Conservation (phyloP, 169 alveolate species). For the Besnoitia besnoiti region DNA sequence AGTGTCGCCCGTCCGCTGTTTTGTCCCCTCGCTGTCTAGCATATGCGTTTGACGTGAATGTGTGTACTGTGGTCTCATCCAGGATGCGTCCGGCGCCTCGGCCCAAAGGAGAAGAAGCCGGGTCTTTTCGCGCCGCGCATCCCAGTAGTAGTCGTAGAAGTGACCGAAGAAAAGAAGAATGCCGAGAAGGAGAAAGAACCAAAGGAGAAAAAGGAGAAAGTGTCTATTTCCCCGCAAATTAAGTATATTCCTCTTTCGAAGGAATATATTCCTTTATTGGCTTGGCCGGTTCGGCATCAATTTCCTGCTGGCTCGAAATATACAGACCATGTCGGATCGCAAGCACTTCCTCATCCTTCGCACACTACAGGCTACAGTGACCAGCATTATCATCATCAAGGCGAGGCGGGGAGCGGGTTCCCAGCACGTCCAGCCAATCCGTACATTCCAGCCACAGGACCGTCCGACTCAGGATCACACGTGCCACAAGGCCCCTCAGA, state of each 20-base stretch:
- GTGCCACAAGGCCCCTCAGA: not conserved
- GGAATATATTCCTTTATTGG: not conserved
- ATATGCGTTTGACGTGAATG: too few relatives aligned
- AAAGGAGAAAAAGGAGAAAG: not conserved
- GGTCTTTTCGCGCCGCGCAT: not conserved
- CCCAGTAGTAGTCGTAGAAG: not conserved
- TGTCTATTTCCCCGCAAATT: not conserved
- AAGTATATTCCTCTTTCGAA: not conserved
- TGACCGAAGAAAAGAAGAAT: not conserved
- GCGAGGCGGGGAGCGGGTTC: not conserved
- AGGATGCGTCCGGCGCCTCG: not conserved
- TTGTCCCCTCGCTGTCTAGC: too few relatives aligned
- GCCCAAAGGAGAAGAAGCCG: not conserved
- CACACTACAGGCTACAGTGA: not conserved
- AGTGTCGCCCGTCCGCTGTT: too few relatives aligned
- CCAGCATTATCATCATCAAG: not conserved
- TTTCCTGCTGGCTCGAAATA: not conserved
- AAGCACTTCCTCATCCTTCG: not conserved
- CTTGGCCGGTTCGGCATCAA: not conserved
- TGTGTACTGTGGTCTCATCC: not conserved
- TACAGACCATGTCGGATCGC: not conserved
- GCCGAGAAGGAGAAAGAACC: not conserved
- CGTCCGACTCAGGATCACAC: not conserved
- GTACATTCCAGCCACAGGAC: not conserved
- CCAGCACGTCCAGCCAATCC: not conserved